phyloP scores from a whole-genome alignment of 352 stramenopile genomes.

The Globisporangium mamillatum region DNA sequence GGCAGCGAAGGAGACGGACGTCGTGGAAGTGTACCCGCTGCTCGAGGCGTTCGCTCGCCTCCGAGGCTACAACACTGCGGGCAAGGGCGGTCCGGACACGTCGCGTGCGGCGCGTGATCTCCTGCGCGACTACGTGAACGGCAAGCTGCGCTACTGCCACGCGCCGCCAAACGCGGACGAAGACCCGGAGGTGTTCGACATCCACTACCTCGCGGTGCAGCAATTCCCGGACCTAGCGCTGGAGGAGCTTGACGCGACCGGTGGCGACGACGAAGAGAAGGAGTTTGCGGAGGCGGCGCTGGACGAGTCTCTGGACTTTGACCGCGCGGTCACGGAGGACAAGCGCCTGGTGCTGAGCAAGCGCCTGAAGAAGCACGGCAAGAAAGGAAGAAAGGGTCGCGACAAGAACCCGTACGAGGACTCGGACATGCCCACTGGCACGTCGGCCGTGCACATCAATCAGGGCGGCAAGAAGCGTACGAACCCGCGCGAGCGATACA shows the following conservation, averaged over 20 bases:
- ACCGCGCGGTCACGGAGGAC: slow-evolving; percentile 58
- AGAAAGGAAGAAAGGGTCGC: slow-evolving; percentile 94
- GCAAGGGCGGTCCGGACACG: slow-evolving; percentile 94
- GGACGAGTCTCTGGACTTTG: slow-evolving; percentile 60
- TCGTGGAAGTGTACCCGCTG: slow-evolving; percentile 77
- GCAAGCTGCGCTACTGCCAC: slow-evolving; percentile 97
- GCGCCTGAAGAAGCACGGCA: slow-evolving; percentile 91
- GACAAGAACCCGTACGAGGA: slow-evolving; percentile 98
- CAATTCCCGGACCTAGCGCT: slow-evolving; percentile 54
- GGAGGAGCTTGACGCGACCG: slow-evolving; percentile 15
- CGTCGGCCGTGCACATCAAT: slow-evolving; percentile 61
- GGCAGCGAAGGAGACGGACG: slow-evolving; percentile 65
- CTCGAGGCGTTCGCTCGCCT: slow-evolving; percentile 79
- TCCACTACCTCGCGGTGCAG: slow-evolving; percentile 54
- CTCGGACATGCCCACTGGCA: slow-evolving; percentile 59
- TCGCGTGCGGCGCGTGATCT: slow-evolving; percentile 94
- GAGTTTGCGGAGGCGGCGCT: slow-evolving; percentile 20
- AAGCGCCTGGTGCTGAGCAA: slow-evolving; percentile 69
- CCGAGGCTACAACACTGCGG: slow-evolving; percentile 91
- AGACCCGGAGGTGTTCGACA: slow-evolving; percentile 68
- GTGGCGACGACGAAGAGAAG: slow-evolving; percentile 17
- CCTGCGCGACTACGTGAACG: slow-evolving; percentile 97
- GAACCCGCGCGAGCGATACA: slow-evolving; percentile 44
- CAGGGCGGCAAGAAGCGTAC: slow-evolving; percentile 73
- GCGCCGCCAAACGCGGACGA: slow-evolving; percentile 73